These are phyloP conservation scores for Ogataea siamensis DNA, from an alignment of 805 yeast genomes.

Conservation along the genomic window DNA sequence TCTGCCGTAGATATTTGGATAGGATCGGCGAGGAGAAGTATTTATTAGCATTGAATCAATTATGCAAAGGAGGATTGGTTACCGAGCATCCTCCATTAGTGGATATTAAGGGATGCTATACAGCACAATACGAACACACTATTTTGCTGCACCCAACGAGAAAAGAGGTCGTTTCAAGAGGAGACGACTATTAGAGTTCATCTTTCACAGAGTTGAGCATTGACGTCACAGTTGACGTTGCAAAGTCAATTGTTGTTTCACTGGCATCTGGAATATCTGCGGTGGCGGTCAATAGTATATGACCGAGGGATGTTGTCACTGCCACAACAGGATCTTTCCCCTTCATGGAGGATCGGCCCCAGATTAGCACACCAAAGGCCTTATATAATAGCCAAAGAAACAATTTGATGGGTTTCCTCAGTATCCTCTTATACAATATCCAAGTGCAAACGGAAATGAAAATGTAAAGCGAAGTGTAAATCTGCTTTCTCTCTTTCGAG, in stretches of 20 bases:
- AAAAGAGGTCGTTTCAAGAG: constrained; percentile 93
- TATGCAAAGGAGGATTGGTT: constrained; percentile 84
- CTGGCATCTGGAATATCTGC: background rate
- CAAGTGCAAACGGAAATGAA: constrained; percentile 45
- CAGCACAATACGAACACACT: constrained; percentile 97
- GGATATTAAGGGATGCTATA: constrained; percentile 80
- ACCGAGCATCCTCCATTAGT: constrained; percentile 92
- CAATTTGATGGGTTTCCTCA: constrained; percentile 43
- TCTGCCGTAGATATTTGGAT: constrained; percentile 94
- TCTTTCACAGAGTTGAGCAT: constrained; percentile 13
- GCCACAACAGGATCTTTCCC: constrained; percentile 6
- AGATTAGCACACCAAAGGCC: constrained; percentile 27
- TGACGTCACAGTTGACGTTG: constrained; percentile 2
- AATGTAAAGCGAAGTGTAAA: constrained; percentile 47
- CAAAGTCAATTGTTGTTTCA: background rate
- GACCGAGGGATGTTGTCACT: constrained; percentile 1
- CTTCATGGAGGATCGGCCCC: constrained; percentile 16
- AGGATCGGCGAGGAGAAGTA: constrained; percentile 90
- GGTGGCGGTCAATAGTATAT: constrained; percentile 1
- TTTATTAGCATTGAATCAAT: constrained; percentile 76
- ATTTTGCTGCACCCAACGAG: constrained; percentile 82
- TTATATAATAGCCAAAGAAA: constrained; percentile 47
- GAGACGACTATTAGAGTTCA: constrained; percentile 73
- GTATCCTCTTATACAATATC: constrained; percentile 49
- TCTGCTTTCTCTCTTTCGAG: constrained; percentile 45